These are phyloP conservation scores for Ceratorhiza oryzae-sativae DNA, from an alignment of 1,284 basidiomycete species.

Conservation along the genomic window DNA sequence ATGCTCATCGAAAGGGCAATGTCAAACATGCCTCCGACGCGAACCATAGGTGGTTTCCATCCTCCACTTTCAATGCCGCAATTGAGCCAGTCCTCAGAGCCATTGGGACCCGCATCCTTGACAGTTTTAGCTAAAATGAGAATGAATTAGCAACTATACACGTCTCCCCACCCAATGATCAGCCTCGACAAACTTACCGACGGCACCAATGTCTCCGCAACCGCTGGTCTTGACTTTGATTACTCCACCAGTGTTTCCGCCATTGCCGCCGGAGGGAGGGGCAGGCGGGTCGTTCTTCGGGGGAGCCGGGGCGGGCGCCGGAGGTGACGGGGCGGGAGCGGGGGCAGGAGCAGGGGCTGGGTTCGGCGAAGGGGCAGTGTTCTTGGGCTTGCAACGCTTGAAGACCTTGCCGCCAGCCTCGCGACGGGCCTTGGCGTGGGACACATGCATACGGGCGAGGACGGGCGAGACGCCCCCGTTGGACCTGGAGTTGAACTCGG, in stretches of 20 bases:
- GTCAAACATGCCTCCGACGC: slow-evolving; percentile 49
- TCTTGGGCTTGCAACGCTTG: slow-evolving; percentile 34
- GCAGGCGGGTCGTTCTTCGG: not conserved
- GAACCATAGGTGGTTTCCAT: slow-evolving; percentile 70
- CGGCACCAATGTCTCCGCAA: slow-evolving; percentile 58
- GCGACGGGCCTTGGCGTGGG: slow-evolving; percentile 9
- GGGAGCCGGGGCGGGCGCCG: not conserved
- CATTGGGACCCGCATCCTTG: slow-evolving; percentile 70
- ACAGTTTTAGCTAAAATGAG: slow-evolving; percentile 57
- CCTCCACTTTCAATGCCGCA: slow-evolving; percentile 65
- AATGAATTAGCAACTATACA: too few species aligned
- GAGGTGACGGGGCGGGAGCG: not conserved
- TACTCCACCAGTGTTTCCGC: not conserved
- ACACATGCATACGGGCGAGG: slow-evolving; percentile 21
- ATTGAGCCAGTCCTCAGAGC: slow-evolving; percentile 76
- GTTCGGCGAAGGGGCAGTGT: not conserved
- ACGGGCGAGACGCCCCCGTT: not conserved
- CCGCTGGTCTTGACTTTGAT: slow-evolving; percentile 46
- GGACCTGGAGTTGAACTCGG: not conserved
- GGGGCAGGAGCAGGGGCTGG: not conserved
- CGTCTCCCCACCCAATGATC: too few species aligned
- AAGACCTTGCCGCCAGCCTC: not conserved
- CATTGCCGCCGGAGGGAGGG: not conserved
- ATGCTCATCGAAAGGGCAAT: not conserved
- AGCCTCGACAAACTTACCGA: too few species aligned